Percentiles rank a stretch among this genome's conserved stretches.
phyloP scores from a whole-genome alignment of 768 basidiomycete genomes.

The Tulasnella calospora region DNA sequence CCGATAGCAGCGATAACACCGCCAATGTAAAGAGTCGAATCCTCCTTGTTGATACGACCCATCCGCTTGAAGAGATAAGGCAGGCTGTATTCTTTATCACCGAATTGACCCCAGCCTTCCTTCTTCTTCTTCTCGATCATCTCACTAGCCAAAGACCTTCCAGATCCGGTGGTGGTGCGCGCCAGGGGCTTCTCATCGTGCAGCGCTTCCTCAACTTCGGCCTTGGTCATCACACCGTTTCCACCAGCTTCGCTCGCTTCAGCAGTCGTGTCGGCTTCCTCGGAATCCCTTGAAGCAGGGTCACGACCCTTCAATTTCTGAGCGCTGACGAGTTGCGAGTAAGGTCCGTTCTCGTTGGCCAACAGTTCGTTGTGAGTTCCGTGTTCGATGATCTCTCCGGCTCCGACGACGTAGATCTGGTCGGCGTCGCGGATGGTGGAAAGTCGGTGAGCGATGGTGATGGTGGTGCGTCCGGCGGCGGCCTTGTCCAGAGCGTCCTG shows the following conservation, averaged over 20 bases:
- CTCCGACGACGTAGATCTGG: conserved; percentile 43
- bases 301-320: conserved; percentile 35
- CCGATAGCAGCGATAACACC: conserved; percentile 52
- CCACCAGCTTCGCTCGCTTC: conserved; percentile 24
- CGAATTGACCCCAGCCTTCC: conserved; percentile 26
- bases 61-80: conserved; percentile 66
- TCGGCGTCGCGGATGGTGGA: conserved; percentile 41
- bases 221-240: conserved; percentile 30
- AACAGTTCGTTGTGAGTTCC: conserved; percentile 40
- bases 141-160: conserved; percentile 64
- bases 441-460: conserved; percentile 41
- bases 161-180: conserved; percentile 46
- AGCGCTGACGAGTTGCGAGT: conserved; percentile 35
- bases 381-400: conserved; percentile 41
- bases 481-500: conserved; percentile 77
- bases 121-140: conserved; percentile 50
- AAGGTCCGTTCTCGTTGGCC: conserved; percentile 32
- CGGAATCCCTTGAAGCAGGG: conserved; percentile 33
- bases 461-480: conserved; percentile 42
- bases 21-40: conserved; percentile 54
- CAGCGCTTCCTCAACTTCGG: conserved; percentile 53
- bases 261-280: conserved; percentile 23
- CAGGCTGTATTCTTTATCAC: conserved; percentile 41
- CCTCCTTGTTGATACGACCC: conserved; percentile 55
- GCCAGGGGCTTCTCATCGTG: conserved; percentile 60